Base-by-base conservation (phyloP, 2,329 filamentous ascomycete genomes). In the Talaromyces sp. region DNA sequence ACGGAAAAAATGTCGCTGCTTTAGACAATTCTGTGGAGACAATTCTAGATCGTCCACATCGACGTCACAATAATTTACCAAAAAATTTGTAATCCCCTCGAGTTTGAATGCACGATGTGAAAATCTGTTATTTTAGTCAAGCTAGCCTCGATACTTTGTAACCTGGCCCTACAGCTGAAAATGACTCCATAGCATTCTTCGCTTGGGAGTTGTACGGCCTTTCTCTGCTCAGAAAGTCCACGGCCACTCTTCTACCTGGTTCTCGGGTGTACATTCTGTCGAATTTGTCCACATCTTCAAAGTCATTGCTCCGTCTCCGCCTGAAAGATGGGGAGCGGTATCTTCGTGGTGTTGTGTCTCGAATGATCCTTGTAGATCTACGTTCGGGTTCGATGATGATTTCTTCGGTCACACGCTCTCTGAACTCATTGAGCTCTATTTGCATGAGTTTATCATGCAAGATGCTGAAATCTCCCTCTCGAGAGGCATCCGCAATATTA, bases 131-230 rank as follows among this genome's bases (percentile, higher is more conserved):
- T 47, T 10, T 31, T 24, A 37, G 22, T 22, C 7, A 62, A 62
- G 47, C 60, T 22, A 62, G 19, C 35, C 60, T 54, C 49, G 22
- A 62, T 31, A 62, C 60, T 62, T 62, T 62, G 60, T 62, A 62
- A 19, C 60, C 60, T 3, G 60, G 60, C 43, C 60, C 60, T 22
- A 62, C 60, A 22, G 60, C 60, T 19, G 60, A 62, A 22, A 62
- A 62, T 43, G 60, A 62, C 31, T 62, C 60, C 45, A 62, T 62
- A 11, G 47, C 47, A 9, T 27, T 62, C 47, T 16, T 62, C 22
- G 47, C 60, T 43, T 62, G 60, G 31, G 49, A 59, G n/a, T 45
- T 22, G 14, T 43, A 19, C 56, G 24, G 33, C 14, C 35, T 47
- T n/a, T 62, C 47, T 22, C 49, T 52, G 59, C 59, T 22, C 35